Evolutionary conservation across 345 rosid genomes (phyloP).

Genomic region (Salix arbutifolia): DNA sequence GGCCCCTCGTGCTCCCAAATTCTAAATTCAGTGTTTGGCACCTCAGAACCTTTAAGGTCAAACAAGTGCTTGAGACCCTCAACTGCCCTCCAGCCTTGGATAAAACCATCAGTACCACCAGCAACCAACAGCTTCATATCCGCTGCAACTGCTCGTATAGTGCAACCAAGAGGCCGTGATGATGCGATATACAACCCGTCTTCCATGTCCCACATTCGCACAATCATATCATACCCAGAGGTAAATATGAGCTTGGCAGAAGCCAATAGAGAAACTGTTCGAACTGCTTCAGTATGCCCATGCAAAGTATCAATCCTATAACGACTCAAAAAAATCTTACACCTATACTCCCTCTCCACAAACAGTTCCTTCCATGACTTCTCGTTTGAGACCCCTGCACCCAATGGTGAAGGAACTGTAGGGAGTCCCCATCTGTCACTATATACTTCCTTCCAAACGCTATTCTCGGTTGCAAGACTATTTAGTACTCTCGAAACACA

Average conservation of each 20-base stretch:
- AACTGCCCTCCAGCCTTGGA: constrained; percentile 75
- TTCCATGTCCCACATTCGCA: constrained; percentile 90
- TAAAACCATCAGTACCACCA: constrained; percentile 90
- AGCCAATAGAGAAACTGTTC: constrained; percentile 62
- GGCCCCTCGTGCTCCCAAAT: constrained; percentile 94
- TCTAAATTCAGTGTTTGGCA: constrained; percentile 47
- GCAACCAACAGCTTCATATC: constrained; percentile 77
- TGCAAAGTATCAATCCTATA: constrained; percentile 57
- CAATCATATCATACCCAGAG: constrained; percentile 74
- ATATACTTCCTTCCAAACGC: constrained; percentile 84
- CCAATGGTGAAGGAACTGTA: constrained; percentile 13
- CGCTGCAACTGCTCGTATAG: constrained; percentile 74
- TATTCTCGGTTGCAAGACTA: constrained; percentile 71
- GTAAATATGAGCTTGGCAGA: constrained; percentile 81
- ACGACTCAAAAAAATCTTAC: constrained; percentile 67
- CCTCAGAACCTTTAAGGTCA: constrained; percentile 52
- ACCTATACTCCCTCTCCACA: constrained; percentile 88
- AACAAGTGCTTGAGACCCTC: constrained; percentile 64
- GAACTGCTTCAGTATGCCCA: constrained; percentile 89
- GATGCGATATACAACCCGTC: constrained; percentile 67
- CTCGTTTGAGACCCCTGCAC: constrained; percentile 40
- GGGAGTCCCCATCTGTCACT: constrained; percentile 89
- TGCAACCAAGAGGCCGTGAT: constrained; percentile 76
- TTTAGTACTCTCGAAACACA: constrained; percentile 69
- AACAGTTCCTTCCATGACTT: constrained; percentile 81